Evolutionary conservation across 176 grass and related monocot genomes (phyloP), one percentile per base, ranked within the genome.

Genomic region (Musa itinerans): DNA sequence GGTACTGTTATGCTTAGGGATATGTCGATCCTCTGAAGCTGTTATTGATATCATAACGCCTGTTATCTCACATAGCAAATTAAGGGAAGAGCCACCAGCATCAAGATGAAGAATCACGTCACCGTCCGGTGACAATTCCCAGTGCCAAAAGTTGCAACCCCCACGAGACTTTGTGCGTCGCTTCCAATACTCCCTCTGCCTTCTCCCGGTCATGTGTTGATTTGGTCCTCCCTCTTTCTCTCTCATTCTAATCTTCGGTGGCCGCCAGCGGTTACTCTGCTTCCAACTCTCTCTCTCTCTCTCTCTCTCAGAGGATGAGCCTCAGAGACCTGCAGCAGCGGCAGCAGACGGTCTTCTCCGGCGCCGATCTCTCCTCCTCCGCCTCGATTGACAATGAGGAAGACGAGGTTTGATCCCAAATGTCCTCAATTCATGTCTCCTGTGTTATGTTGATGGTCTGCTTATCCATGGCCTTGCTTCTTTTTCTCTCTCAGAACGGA

Each of bases 381-480:
- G 26, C 77, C 26, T 53, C 77, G 65, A 52, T 67, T 26, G 65
- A 69, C 65, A 66, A 79, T 5, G 77, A 78, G 2, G 76, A 78
- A 50, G 26, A 79, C 24, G 77, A 70, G 68, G 68, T 70, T 70
- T 19, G 26, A 10, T 79, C 29, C 7, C 49, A 9, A 21, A 3
- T 11, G 10, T 54, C 26, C 54, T 25, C 26, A 61, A 75, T 61
- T 75, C 43, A 43, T 61, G 26, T 54, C 34, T 61, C 11, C 10
- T 43, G 16, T 61, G 15, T 75, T 10, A 17, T 61, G 26, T 19
- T 11, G n/a, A 15, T 54, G n/a, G 34, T 43, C 4, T 43, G 34
- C 4, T 43, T 43, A 43, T 43, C 34, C 34, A 43, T 43, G 34
- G 34, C 34, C 34, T 43, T 43, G 34, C 66, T 9, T 25, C 56